These are phyloP conservation scores for Anisogramma anomala DNA, from an alignment of 2,329 filamentous ascomycete species.

Conservation along the genomic window DNA sequence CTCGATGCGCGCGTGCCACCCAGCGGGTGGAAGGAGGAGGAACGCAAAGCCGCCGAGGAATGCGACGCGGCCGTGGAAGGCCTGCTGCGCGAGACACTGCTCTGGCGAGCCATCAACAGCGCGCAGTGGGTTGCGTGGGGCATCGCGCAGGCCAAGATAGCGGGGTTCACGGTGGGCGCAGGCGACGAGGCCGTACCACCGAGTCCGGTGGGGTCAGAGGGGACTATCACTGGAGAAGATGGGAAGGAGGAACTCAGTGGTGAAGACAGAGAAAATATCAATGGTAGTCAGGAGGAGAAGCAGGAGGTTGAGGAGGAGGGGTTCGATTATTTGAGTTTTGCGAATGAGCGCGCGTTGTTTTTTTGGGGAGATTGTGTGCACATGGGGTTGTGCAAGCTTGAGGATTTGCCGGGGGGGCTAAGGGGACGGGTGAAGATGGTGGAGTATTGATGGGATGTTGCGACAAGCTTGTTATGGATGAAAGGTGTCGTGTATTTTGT, in stretches of 20 bases:
- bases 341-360: conserved; percentile 81
- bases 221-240: conserved; percentile 19
- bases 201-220: conserved; percentile 11
- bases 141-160: conserved; percentile 83
- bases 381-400: conserved; percentile 60
- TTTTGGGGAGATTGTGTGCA: conserved; percentile 86
- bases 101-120: conserved; percentile 82
- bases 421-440: conserved; percentile 56
- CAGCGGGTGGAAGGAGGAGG: conserved; percentile 47
- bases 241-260: conserved; percentile 20
- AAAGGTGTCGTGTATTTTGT: too few relatives aligned
- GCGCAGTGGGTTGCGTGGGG: conserved; percentile 94
- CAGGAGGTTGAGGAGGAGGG: conserved; percentile 54
- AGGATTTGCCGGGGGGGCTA: conserved; percentile 65
- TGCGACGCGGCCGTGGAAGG: conserved; percentile 57
- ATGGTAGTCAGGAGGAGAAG: too few relatives aligned
- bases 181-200: conserved; percentile 20
- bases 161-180: conserved; percentile 48
- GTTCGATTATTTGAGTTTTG: conserved; percentile 88
- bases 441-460: conserved; percentile 37
- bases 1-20: conserved; percentile 59
- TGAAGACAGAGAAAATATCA: conserved; percentile 9
- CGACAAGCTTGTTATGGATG: neutral
- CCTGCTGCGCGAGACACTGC: conserved; percentile 63
- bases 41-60: conserved; percentile 49